These are phyloP conservation scores for Crataegus laevigata DNA, from an alignment of 306 rosid genomes.

Conservation along the genomic window DNA sequence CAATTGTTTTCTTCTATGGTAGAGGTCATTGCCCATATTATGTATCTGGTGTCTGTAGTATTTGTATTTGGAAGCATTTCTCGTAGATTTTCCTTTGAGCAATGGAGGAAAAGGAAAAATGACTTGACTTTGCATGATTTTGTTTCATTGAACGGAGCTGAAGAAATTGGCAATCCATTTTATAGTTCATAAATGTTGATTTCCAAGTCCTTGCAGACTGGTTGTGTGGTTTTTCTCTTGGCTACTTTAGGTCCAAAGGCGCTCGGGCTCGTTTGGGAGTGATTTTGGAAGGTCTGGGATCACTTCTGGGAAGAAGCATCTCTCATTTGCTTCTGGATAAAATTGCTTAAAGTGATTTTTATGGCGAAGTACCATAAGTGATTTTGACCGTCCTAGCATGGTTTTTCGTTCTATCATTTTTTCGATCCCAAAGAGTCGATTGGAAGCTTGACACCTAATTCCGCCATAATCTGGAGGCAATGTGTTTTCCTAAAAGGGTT, in stretches of 20 bases:
- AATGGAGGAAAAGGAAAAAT: not conserved
- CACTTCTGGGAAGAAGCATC: not conserved
- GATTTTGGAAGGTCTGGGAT: not conserved
- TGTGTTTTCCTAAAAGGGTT: too few relatives aligned
- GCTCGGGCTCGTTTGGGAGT: not conserved
- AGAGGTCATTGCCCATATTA: conserved; percentile 11
- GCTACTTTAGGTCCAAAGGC: not conserved
- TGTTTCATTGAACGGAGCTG: not conserved
- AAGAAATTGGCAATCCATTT: not conserved
- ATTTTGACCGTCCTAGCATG: too few relatives aligned
- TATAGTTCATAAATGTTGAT: not conserved
- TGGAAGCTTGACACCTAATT: too few relatives aligned
- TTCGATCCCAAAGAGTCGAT: too few relatives aligned
- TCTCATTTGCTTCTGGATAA: too few relatives aligned
- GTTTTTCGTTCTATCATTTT: too few relatives aligned
- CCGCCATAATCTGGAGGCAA: too few relatives aligned
- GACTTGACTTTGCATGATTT: not conserved
- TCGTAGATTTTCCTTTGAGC: conserved; percentile 16
- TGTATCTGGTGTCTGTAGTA: conserved; percentile 31
- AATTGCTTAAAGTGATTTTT: too few relatives aligned
- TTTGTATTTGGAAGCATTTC: conserved; percentile 20
- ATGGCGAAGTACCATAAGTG: not conserved
- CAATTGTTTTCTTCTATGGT: not conserved
- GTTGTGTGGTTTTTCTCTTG: not conserved
- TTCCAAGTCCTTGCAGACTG: too few relatives aligned